phyloP scores from a whole-genome alignment of 2,329 filamentous ascomycete genomes.

The Zelopaecilomyces penicillatus region DNA sequence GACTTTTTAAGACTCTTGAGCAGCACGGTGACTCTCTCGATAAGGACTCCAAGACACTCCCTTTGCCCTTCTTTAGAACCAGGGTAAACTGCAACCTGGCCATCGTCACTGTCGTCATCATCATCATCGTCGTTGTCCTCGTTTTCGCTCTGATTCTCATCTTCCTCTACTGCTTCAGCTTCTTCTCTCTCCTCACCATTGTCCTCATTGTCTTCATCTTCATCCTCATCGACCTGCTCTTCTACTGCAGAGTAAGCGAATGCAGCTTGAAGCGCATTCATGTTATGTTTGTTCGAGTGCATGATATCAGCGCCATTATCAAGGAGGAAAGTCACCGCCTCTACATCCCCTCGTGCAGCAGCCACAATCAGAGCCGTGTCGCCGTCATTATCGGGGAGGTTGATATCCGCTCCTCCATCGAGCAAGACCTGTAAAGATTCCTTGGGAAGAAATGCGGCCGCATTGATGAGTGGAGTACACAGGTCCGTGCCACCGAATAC shows the following conservation, averaged over 20 bases:
- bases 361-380: constrained; percentile 32
- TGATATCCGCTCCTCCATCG: constrained; percentile 29
- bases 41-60: constrained; percentile 1
- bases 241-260: not conserved
- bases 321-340: constrained; percentile 25
- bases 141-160: too few relatives aligned
- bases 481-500: constrained; percentile 25
- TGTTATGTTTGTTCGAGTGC: constrained; percentile 1
- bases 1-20: constrained; percentile 2
- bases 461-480: constrained; percentile 29
- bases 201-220: too few relatives aligned
- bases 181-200: too few relatives aligned
- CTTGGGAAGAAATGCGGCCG: constrained; percentile 24
- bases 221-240: not conserved
- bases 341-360: constrained; percentile 22
- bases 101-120: not conserved
- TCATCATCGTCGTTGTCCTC: too few relatives aligned
- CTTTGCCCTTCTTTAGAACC: constrained; percentile 1
- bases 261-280: constrained; percentile 6
- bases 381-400: constrained; percentile 24
- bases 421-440: constrained; percentile 24
- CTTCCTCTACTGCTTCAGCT: too few relatives aligned
- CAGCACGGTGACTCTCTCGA: constrained; percentile 2
- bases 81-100: not conserved
- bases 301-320: constrained; percentile 23